Evolutionary conservation across 495 filamentous ascomycete genomes (phyloP).

Genomic region (Cetradonia linearis): DNA sequence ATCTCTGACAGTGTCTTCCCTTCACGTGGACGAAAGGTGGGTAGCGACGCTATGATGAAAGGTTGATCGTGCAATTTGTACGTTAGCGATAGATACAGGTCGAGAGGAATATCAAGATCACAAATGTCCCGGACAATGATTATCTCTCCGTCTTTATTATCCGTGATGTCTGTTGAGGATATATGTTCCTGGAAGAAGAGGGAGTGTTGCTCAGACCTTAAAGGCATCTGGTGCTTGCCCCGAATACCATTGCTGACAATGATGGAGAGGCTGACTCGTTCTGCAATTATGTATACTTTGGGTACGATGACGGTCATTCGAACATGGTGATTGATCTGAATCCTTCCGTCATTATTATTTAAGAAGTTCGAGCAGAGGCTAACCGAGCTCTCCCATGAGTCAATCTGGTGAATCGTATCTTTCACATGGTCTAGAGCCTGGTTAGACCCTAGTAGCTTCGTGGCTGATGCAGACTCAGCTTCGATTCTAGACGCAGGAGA

Average conservation of each 20-base stretch:
- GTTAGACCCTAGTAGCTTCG: not conserved
- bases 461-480: not conserved
- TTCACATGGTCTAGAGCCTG: not conserved
- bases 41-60: not conserved
- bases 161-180: not conserved
- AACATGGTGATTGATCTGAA: constrained; percentile 14
- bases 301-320: constrained; percentile 7
- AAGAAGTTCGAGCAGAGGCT: constrained; percentile 6
- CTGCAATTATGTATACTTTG: not conserved
- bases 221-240: not conserved
- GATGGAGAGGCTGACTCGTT: constrained; percentile 13
- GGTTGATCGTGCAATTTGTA: not conserved
- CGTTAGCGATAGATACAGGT: constrained; percentile 9
- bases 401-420: not conserved
- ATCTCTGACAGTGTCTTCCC: constrained; percentile 6
- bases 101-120: constrained; percentile 9
- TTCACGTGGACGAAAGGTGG: constrained; percentile 10
- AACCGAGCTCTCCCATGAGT: constrained; percentile 10
- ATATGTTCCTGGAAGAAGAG: constrained; percentile 6
- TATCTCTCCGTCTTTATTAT: constrained; percentile 8
- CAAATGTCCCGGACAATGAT: constrained; percentile 14
- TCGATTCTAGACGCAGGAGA: not conserved
- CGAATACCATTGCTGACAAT: constrained; percentile 11
- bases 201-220: constrained; percentile 10
- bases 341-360: not conserved